Evolutionary conservation across 140 eudicot species (phyloP).

Genomic region (Cichorium intybus): DNA sequence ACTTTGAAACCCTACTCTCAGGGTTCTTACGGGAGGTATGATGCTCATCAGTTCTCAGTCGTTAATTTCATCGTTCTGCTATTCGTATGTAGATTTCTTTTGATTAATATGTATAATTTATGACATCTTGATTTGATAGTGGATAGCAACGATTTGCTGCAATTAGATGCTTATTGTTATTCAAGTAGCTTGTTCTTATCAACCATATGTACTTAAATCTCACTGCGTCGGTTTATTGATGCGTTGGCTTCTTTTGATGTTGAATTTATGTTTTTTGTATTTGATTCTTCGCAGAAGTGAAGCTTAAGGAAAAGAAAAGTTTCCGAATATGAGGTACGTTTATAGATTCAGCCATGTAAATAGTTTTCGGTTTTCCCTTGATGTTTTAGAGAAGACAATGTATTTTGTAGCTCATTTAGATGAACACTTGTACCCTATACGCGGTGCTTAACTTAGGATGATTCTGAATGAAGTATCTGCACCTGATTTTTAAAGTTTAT

Average conservation of each 20-base stretch:
- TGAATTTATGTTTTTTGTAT: background rate
- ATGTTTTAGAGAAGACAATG: background rate
- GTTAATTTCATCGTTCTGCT: background rate
- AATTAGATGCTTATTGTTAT: background rate
- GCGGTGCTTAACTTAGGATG: background rate
- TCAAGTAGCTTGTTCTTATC: background rate
- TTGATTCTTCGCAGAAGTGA: conserved; percentile 18
- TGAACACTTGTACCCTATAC: background rate
- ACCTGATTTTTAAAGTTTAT: background rate
- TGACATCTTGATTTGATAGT: background rate
- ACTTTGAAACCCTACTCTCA: conserved; percentile 28
- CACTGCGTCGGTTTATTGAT: background rate
- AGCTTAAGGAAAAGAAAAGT: conserved; percentile 6
- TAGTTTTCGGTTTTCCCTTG: background rate
- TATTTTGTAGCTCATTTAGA: background rate
- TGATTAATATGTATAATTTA: background rate
- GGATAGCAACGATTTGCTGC: background rate
- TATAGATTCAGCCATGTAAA: background rate
- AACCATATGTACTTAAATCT: background rate
- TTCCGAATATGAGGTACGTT: conserved; percentile 35
- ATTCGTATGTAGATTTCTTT: background rate
- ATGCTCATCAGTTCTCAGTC: background rate
- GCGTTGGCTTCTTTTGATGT: background rate
- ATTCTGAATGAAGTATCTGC: background rate
- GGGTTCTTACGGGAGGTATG: conserved; percentile 29